Evolutionary conservation across 345 rosid species (phyloP).

Genomic region (Cardamine resedifolia): DNA sequence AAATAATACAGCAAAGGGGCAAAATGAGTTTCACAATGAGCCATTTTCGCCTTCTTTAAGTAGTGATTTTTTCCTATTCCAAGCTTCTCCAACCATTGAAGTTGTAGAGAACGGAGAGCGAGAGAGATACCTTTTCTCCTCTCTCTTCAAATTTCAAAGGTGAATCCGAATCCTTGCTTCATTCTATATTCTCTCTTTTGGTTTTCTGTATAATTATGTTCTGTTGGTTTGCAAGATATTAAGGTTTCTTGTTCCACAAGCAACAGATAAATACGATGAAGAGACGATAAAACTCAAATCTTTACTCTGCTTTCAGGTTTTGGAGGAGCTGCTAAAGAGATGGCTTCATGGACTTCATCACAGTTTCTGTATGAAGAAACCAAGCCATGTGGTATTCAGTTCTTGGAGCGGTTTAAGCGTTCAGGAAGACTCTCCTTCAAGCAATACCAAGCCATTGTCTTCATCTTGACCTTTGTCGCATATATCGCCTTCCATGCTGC

Average conservation of each 20-base stretch:
- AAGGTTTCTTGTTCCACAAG: slow-evolving; percentile 3
- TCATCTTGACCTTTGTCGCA: slow-evolving; percentile 74
- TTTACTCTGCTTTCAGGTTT: slow-evolving; percentile 25
- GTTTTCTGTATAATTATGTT: not conserved
- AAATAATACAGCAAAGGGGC: slow-evolving; percentile 24
- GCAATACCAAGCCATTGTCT: slow-evolving; percentile 68
- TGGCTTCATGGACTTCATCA: slow-evolving; percentile 43
- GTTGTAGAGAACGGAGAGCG: not conserved
- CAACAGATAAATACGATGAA: not conserved
- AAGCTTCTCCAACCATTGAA: slow-evolving; percentile 23
- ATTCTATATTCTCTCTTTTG: not conserved
- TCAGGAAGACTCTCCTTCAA: slow-evolving; percentile 61
- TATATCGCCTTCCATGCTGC: slow-evolving; percentile 80
- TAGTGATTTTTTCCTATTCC: not conserved
- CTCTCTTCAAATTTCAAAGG: slow-evolving; percentile 7
- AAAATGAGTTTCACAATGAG: not conserved
- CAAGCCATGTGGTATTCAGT: slow-evolving; percentile 69
- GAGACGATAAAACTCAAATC: not conserved
- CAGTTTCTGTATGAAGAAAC: slow-evolving; percentile 39
- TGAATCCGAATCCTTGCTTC: not conserved
- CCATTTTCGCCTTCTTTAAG: slow-evolving; percentile 23
- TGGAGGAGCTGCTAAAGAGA: slow-evolving; percentile 2
- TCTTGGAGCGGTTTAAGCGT: slow-evolving; percentile 52
- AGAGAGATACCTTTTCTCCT: not conserved
- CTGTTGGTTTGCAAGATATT: not conserved